Base-by-base conservation (phyloP, 169 alveolate species). In the Plasmodium malariae region DNA sequence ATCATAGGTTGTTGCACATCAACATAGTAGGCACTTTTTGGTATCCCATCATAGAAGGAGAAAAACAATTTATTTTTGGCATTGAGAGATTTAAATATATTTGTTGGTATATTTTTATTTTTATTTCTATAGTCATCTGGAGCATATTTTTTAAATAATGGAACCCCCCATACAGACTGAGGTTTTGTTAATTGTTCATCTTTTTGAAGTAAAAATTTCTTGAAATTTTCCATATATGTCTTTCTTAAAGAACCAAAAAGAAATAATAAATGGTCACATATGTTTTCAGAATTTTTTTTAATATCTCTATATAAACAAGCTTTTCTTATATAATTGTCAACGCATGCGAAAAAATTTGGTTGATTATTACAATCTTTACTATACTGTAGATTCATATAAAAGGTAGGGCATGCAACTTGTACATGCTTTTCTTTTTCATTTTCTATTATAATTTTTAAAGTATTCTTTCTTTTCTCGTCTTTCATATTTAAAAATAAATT, bases 241-340 rank as follows among this genome's bases (percentile, higher is more conserved):
- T 32, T 24, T 36, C 34, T 65, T 65, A 80, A 65, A 67, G 71
- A 11, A 60, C 48, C 60, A 68, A 80, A 67, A 49, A 80, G 70
- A 48, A 67, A 51, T 55, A 9, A 3, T 80, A 80, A 80, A 49
- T 80, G 54, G 2, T 80, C 73, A 80, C 90, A 80, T 71, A 71
- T 26, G 17, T 19, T 19, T 32, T 60, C 54, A 67, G 62, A 14
- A 0, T 21, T 21, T 1, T 63, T 45, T 19, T 6, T 6, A 12
- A n/a, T 19, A 0, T 19, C 17, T 80, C 28, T 34, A 7, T 45
- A 48, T 32, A 19, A 12, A 80, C 90, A 80, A 17, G 69, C 28
- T 24, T 34, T 48, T 37, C 67, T 80, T 3, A 80, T 67, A 26
- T 49, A 54, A 12, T 49, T 40, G 43, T 80, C 90, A 51, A 80